These are phyloP conservation scores for Hsuehochloa calcarea DNA, from an alignment of 176 grass and related monocot species.

Conservation along the genomic window DNA sequence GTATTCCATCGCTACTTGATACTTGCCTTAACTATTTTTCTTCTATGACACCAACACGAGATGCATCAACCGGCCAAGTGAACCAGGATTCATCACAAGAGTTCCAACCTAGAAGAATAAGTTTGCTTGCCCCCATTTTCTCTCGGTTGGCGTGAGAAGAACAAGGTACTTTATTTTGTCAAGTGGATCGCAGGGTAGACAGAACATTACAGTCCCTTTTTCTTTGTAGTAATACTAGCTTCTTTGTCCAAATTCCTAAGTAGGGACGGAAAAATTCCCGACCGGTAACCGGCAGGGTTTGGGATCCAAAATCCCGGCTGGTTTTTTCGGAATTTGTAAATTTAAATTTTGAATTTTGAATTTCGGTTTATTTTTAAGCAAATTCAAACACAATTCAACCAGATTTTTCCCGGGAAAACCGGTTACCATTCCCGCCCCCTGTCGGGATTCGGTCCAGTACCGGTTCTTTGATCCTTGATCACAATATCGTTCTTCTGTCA, in stretches of 20 bases:
- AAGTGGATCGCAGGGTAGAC: neutral
- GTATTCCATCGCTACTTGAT: too few relatives aligned
- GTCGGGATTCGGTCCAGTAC: too few relatives aligned
- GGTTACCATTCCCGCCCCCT: too few relatives aligned
- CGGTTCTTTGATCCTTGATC: too few relatives aligned
- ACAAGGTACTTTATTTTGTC: constrained; percentile 65
- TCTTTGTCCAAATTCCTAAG: constrained; percentile 4
- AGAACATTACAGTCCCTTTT: neutral
- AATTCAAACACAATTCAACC: too few relatives aligned
- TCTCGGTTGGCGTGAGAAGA: constrained; percentile 83
- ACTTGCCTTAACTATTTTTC: neutral
- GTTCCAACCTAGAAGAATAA: constrained; percentile 91
- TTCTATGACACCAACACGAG: constrained; percentile 61
- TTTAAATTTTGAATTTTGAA: too few relatives aligned
- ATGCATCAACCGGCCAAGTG: constrained; percentile 43
- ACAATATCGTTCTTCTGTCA: neutral
- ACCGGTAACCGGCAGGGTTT: too few relatives aligned
- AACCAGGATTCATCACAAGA: constrained; percentile 82
- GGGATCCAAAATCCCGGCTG: too few relatives aligned
- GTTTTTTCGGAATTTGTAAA: too few relatives aligned
- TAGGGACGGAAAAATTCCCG: too few relatives aligned
- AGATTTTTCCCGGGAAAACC: too few relatives aligned
- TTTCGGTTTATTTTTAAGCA: too few relatives aligned
- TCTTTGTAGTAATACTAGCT: constrained; percentile 5
- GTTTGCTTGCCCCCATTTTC: constrained; percentile 88